Evolutionary conservation across 805 yeast genomes (phyloP).

Genomic region (Kodamaea restingae): DNA sequence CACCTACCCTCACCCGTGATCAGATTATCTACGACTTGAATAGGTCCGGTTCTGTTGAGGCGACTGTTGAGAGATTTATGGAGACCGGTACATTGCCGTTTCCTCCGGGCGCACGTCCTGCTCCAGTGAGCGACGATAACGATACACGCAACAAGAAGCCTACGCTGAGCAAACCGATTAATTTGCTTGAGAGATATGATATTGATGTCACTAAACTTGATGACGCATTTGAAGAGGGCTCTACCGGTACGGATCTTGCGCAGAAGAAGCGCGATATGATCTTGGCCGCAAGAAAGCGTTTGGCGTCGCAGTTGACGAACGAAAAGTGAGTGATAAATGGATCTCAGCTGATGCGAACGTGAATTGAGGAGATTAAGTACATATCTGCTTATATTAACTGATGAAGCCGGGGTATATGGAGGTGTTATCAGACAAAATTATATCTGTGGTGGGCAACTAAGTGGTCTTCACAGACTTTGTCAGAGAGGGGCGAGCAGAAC

Average conservation of each 20-base stretch:
- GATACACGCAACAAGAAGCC: slow-evolving; percentile 14
- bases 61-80: slow-evolving; percentile 69
- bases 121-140: slow-evolving; percentile 4
- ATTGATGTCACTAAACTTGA: slow-evolving; percentile 23
- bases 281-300: slow-evolving; percentile 41
- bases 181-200: slow-evolving; percentile 41
- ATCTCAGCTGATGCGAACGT: neutral
- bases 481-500: too few relatives aligned
- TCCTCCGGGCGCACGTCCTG: slow-evolving; percentile 39
- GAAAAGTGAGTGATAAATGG: slow-evolving; percentile 12
- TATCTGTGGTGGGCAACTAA: too few relatives aligned
- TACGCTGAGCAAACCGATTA: slow-evolving; percentile 8
- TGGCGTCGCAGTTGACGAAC: slow-evolving; percentile 38
- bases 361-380: too few relatives aligned
- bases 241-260: slow-evolving; percentile 10
- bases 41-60: slow-evolving; percentile 75
- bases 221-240: slow-evolving; percentile 10
- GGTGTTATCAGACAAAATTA: too few relatives aligned
- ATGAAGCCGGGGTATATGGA: too few relatives aligned
- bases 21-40: slow-evolving; percentile 74
- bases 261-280: slow-evolving; percentile 39
- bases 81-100: slow-evolving; percentile 56
- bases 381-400: too few relatives aligned
- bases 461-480: too few relatives aligned
- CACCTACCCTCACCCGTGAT: slow-evolving; percentile 63